phyloP scores from a whole-genome alignment of 108 stramenopile species.

The Epithemia pelagica region DNA sequence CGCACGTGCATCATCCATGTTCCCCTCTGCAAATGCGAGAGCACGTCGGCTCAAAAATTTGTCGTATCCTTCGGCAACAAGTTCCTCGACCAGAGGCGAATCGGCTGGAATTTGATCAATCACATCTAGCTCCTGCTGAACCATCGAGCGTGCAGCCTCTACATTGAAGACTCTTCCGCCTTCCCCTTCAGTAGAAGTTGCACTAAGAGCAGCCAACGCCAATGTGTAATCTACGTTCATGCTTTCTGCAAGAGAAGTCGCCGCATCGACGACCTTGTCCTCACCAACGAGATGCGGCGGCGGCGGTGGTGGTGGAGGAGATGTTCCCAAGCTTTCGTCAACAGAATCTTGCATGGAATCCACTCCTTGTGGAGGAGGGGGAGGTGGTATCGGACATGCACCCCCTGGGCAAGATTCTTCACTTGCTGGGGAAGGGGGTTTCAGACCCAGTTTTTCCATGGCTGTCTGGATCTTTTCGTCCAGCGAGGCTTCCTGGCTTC shows the following conservation, averaged over 20 bases:
- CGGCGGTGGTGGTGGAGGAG: neutral
- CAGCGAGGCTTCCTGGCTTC: slow-evolving; percentile 25
- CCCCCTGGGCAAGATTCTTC: slow-evolving; percentile 28
- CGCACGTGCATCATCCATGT: slow-evolving; percentile 75
- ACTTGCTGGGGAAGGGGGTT: slow-evolving; percentile 14
- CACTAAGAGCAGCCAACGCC: slow-evolving; percentile 66
- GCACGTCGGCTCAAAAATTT: slow-evolving; percentile 56
- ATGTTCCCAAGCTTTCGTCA: slow-evolving; percentile 1
- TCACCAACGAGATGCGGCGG: slow-evolving; percentile 2
- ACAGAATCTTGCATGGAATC: slow-evolving; percentile 11
- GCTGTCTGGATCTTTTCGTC: slow-evolving; percentile 75
- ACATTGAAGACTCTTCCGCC: slow-evolving; percentile 37
- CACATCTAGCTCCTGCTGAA: slow-evolving; percentile 62
- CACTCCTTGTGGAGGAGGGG: neutral
- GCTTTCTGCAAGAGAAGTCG: slow-evolving; percentile 39
- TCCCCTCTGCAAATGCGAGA: slow-evolving; percentile 71
- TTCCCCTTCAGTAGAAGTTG: slow-evolving; percentile 34
- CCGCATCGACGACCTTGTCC: slow-evolving; percentile 35
- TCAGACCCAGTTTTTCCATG: slow-evolving; percentile 70
- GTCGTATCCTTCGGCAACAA: slow-evolving; percentile 64
- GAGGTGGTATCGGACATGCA: slow-evolving; percentile 24
- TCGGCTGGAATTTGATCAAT: slow-evolving; percentile 53
- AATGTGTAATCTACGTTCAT: slow-evolving; percentile 55
- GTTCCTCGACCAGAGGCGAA: slow-evolving; percentile 43
- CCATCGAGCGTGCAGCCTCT: slow-evolving; percentile 55